These are phyloP conservation scores for Coemansia sp. DNA, from an alignment of 192 early-diverging fungal species.

Conservation along the genomic window DNA sequence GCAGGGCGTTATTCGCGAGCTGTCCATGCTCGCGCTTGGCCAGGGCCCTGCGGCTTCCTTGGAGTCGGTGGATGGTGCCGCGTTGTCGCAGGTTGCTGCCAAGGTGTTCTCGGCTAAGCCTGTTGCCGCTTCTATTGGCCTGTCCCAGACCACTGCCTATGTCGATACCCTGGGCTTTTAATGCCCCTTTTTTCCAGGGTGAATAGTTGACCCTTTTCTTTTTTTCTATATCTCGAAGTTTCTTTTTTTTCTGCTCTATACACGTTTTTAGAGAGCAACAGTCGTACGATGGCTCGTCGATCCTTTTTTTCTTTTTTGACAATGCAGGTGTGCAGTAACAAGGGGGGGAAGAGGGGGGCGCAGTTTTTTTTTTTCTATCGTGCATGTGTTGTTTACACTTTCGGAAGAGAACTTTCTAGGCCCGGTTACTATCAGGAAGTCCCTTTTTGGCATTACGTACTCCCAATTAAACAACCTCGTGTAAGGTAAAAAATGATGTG, in stretches of 20 bases:
- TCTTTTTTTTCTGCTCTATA: not conserved
- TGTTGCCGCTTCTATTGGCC: conserved; percentile 35
- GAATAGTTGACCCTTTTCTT: not conserved
- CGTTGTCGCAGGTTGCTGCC: conserved; percentile 18
- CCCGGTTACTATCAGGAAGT: not conserved
- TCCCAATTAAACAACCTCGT: too few species aligned
- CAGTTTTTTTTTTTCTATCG: not conserved
- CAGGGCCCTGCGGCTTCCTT: conserved; percentile 16
- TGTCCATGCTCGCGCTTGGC: conserved; percentile 26
- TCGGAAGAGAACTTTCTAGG: not conserved
- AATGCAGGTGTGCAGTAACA: not conserved
- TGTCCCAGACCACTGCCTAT: conserved; percentile 47
- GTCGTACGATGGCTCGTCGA: not conserved
- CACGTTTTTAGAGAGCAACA: not conserved
- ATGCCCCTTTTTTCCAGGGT: not conserved
- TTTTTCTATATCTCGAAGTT: not conserved
- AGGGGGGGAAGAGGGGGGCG: not conserved
- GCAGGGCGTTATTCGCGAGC: conserved; percentile 19
- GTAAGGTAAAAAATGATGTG: not conserved
- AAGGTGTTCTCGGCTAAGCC: conserved; percentile 40
- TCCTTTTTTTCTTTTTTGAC: not conserved
- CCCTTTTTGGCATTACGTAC: not conserved
- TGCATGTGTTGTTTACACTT: not conserved
- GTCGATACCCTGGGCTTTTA: conserved; percentile 55
- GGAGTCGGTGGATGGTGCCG: conserved; percentile 27